phyloP scores from a whole-genome alignment of 345 rosid species.

The Moricandia moricandioides region DNA sequence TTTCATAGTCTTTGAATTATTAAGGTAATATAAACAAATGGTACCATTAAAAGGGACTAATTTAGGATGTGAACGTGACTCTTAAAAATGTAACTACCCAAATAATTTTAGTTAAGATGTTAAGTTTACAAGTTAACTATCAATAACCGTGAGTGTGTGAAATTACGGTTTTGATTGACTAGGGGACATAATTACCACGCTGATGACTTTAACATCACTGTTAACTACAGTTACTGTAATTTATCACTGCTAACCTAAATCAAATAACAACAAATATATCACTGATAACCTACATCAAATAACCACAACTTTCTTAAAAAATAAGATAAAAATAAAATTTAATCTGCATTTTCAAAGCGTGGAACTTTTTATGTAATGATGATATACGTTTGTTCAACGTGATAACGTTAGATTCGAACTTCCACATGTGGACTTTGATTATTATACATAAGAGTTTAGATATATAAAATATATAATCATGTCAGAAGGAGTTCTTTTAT shows the following conservation, averaged over 20 bases:
- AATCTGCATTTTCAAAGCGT: no score
- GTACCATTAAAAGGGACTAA: not conserved
- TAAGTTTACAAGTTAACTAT: not conserved
- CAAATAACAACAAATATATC: no score
- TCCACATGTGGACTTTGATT: no score
- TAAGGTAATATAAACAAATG: not conserved
- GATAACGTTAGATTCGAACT: no score
- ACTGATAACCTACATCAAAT: not conserved
- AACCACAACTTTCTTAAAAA: not conserved
- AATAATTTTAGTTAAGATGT: not conserved
- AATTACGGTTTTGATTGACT: not conserved
- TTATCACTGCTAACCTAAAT: not conserved
- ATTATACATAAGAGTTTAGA: no score
- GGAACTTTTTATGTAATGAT: no score
- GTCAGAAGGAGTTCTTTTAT: no score
- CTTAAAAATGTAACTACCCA: not conserved
- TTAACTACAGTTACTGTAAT: not conserved
- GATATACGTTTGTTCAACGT: no score
- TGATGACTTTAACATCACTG: not conserved
- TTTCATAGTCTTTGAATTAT: no score
- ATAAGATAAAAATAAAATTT: not conserved
- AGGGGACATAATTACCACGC: not conserved
- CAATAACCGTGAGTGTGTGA: not conserved
- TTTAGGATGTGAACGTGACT: not conserved
- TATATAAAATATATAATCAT: no score